phyloP scores from a whole-genome alignment of 2,329 filamentous ascomycete genomes.

The Plenodomus biglobosus region DNA sequence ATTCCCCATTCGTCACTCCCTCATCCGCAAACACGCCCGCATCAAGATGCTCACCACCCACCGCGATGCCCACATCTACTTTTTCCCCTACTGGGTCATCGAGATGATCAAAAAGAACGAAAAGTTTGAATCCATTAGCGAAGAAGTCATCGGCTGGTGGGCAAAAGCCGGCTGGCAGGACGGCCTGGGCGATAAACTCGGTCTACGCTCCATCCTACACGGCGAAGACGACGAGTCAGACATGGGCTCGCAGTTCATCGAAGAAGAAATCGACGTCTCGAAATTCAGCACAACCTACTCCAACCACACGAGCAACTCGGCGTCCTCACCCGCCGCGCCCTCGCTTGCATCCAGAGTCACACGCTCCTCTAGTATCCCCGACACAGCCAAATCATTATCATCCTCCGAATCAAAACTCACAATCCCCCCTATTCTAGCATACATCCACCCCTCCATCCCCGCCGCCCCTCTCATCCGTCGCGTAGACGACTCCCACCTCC shows the following conservation, averaged over 20 bases:
- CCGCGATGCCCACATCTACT: constrained; percentile 90
- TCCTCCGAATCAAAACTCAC: constrained; percentile 42
- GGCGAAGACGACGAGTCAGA: constrained; percentile 46
- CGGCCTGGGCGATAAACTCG: constrained; percentile 75
- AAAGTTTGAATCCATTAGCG: constrained; percentile 80
- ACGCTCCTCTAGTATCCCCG: constrained; percentile 31
- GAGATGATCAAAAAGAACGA: constrained; percentile 80
- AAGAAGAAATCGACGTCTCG: constrained; percentile 59
- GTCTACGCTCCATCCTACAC: constrained; percentile 67
- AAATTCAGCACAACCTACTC: constrained; percentile 57
- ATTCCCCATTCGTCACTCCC: constrained; percentile 72
- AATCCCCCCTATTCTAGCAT: constrained; percentile 76
- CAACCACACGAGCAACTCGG: constrained; percentile 11
- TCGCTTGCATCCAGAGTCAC: constrained; percentile 43
- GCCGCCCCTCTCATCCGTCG: constrained; percentile 70
- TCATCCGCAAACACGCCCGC: constrained; percentile 73
- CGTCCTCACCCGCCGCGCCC: constrained; percentile 8
- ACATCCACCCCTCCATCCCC: constrained; percentile 70
- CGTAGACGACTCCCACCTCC: constrained; percentile 81
- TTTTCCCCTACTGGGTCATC: constrained; percentile 89
- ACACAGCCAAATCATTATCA: constrained; percentile 29
- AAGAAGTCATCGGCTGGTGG: constrained; percentile 94
- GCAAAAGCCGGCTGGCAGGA: constrained; percentile 91
- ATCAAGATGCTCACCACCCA: constrained; percentile 81
- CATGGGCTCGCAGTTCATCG: constrained; percentile 39